Base-by-base conservation (phyloP, 148 eudicot genomes). In the Amaranthus palmeri region DNA sequence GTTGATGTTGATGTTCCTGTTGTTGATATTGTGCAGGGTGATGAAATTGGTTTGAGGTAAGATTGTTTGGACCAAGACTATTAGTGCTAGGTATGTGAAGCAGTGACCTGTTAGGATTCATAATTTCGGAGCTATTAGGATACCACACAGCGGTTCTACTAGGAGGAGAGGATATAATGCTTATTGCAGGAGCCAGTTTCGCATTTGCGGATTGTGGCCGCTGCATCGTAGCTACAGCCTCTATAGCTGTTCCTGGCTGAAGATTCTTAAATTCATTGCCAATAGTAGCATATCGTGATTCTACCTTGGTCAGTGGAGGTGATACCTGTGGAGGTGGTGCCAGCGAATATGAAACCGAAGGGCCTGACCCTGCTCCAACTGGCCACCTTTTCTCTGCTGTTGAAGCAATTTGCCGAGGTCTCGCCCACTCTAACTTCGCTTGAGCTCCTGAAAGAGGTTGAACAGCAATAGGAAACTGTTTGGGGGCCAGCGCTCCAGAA, bases 181-280 rank as follows among this genome's bases (percentile, higher is more conserved):
- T 87, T 50, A 85, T 63, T 15, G 77, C 70, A 10, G 88, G 78
- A 68, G 75, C 52, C 69, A 73, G 85, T 79, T 87, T 90, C 47
- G 78, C 17, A 74, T 85, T 89, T 54, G 78, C 81, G 11, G 89
- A 86, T 83, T 86, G 91, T 3, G 92, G 87, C 65, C 93, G 81
- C 79, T 95, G 97, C 91, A 95, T 88, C 79, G 92, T 81, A 55
- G 86, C 76, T 65, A 95, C 85, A 45, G 96, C 97, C 72, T 90
- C 99, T 70, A 84, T 85, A 48, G 84, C 82, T 5, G 89, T 57
- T 71, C 91, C 92, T 52, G 81, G 81, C 63, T 88, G 96, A 70
- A 85, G 72, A 63, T 69, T 83, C 84, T 87, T 95, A 72, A 81
- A 60, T 76, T 90, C 98, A 72, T 78, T 81, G 17, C 86, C 84